Evolutionary conservation across 2,329 filamentous ascomycete genomes (phyloP).

Genomic region (Graphiopsis chlorocephala): DNA sequence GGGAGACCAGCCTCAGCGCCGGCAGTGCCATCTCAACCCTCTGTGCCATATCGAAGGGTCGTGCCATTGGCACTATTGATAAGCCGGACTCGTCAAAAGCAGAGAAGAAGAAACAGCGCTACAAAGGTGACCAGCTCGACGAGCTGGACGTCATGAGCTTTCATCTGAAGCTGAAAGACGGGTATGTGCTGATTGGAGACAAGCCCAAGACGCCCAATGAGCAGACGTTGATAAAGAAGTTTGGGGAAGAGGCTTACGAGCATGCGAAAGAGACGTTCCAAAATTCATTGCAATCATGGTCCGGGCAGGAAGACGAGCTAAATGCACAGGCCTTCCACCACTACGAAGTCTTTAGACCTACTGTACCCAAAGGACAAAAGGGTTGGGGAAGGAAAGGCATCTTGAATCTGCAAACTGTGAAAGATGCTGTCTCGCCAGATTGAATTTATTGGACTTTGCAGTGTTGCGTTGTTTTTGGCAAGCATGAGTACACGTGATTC

Average conservation of each 20-base stretch:
- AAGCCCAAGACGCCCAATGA: conserved; percentile 27
- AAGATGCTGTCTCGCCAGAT: conserved; percentile 15
- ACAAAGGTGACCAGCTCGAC: conserved; percentile 23
- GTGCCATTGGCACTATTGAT: conserved; percentile 32
- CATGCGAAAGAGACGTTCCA: conserved; percentile 23
- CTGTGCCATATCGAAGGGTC: conserved; percentile 34
- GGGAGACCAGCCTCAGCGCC: conserved; percentile 33
- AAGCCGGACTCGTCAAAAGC: conserved; percentile 23
- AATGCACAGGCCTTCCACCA: conserved; percentile 28
- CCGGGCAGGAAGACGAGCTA: conserved; percentile 29
- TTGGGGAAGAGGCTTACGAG: conserved; percentile 25
- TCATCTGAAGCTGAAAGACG: conserved; percentile 32
- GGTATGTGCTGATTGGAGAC: conserved; percentile 21
- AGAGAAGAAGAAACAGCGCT: conserved; percentile 21
- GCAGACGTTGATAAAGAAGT: conserved; percentile 27
- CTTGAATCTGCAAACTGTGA: conserved; percentile 21
- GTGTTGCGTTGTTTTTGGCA: no score
- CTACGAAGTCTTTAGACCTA: conserved; percentile 33
- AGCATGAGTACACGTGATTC: no score
- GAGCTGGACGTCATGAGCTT: conserved; percentile 34
- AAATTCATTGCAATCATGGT: conserved; percentile 24
- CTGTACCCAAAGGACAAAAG: conserved; percentile 28
- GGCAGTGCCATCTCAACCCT: conserved; percentile 33
- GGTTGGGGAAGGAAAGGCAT: conserved; percentile 34
- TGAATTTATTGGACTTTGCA: no score